Conservation (phyloP, 2,329 filamentous ascomycete species). For the Elsinoe australis region DNA sequence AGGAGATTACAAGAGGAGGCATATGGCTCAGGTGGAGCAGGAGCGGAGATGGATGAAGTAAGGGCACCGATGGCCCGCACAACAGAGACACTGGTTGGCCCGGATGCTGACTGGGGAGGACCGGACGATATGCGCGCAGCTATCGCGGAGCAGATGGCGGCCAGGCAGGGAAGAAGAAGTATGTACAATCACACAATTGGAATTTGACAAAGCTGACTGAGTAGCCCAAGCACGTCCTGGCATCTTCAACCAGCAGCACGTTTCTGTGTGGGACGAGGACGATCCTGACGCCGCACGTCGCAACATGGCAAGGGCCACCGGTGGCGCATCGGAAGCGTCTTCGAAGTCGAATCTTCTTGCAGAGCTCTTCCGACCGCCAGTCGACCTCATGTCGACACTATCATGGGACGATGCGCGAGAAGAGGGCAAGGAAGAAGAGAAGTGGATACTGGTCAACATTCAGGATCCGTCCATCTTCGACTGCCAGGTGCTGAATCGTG, state of each 20-base stretch:
- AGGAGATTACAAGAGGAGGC: conserved; percentile 85
- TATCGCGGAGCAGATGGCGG: conserved; percentile 56
- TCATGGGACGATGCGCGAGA: conserved; percentile 80
- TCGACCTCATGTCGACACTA: conserved; percentile 73
- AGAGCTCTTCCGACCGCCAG: conserved; percentile 86
- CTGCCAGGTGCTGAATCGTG: conserved; percentile 87
- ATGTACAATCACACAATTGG: conserved; percentile 25
- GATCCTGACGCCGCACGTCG: conserved; percentile 44
- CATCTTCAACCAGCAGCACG: conserved; percentile 60
- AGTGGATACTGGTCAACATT: conserved; percentile 93
- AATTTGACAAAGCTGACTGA: conserved; percentile 32
- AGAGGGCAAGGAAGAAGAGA: conserved; percentile 76
- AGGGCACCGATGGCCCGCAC: conserved; percentile 85
- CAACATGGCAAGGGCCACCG: conserved; percentile 53
- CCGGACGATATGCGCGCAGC: conserved; percentile 53
- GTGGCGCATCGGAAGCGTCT: conserved; percentile 57
- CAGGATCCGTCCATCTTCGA: conserved; percentile 91
- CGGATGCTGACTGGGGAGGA: conserved; percentile 49
- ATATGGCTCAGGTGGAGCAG: conserved; percentile 51
- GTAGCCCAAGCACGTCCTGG: conserved; percentile 41
- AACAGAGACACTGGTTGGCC: conserved; percentile 83
- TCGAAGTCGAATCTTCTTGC: conserved; percentile 71
- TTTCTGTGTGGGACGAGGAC: conserved; percentile 51
- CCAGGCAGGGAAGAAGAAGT: conserved; percentile 36
- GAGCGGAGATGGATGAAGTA: conserved; percentile 54